These are phyloP conservation scores for Mesotaenium endlicherianum DNA, from an alignment of 139 green algal genomes.

Conservation along the genomic window DNA sequence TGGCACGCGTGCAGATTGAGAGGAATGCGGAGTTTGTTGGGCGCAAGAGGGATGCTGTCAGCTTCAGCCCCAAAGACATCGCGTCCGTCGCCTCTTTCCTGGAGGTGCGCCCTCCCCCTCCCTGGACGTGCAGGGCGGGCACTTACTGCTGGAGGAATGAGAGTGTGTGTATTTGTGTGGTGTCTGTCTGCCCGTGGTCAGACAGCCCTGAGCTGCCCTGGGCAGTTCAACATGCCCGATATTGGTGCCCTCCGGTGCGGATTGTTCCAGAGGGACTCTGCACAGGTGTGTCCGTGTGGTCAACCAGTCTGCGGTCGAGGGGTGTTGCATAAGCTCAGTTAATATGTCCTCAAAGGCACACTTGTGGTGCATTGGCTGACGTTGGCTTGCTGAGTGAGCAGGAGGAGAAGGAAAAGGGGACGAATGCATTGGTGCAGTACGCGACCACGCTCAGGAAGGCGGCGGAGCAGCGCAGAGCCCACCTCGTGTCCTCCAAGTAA, in stretches of 20 bases:
- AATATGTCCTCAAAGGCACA: not conserved
- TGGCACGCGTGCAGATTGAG: constrained; percentile 2
- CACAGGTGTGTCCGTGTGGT: not conserved
- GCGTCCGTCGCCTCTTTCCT: constrained; percentile 38
- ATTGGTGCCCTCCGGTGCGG: not conserved
- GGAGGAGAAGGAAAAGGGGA: constrained; percentile 4
- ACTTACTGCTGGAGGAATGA: not conserved
- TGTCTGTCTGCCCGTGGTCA: not conserved
- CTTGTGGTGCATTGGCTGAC: not conserved
- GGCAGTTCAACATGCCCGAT: not conserved
- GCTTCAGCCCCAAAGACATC: constrained; percentile 76
- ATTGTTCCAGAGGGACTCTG: not conserved
- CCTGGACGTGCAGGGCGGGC: not conserved
- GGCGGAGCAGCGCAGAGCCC: not conserved
- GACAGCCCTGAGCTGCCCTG: not conserved
- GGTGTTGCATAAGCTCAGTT: not conserved
- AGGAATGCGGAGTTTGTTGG: constrained; percentile 62
- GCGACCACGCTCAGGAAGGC: not conserved
- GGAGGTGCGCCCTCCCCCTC: not conserved
- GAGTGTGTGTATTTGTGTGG: not conserved
- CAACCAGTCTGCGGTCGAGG: too few species aligned
- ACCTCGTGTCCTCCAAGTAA: not conserved
- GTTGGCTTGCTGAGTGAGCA: not conserved
- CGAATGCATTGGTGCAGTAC: not conserved
- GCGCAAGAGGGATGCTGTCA: constrained; percentile 61